phyloP scores from a whole-genome alignment of 2,329 filamentous ascomycete genomes.

The Cyclaneusma minus region DNA sequence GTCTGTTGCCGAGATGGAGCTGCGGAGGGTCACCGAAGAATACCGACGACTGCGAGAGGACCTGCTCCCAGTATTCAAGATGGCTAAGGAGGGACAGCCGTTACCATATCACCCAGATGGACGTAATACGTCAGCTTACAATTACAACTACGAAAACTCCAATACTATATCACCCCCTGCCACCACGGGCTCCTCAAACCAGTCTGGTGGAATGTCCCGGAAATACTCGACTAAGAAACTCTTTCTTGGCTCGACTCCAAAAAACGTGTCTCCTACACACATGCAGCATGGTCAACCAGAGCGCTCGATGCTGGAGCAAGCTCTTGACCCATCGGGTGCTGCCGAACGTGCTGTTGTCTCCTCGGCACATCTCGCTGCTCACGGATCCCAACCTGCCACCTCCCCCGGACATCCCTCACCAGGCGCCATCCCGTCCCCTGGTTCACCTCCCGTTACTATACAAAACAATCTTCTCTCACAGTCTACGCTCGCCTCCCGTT shows the following conservation, averaged over 20 bases:
- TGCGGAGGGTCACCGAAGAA: slow-evolving; percentile 74
- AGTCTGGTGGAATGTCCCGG: slow-evolving; percentile 45
- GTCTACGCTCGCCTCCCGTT: slow-evolving; percentile 39
- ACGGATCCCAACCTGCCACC: slow-evolving; percentile 36
- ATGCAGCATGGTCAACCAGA: slow-evolving; percentile 51
- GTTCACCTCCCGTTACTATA: slow-evolving; percentile 48
- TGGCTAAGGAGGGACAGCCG: slow-evolving; percentile 84
- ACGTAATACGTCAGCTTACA: slow-evolving; percentile 7
- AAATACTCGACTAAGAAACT: slow-evolving; percentile 66
- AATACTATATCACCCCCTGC: slow-evolving; percentile 38
- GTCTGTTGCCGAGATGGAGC: slow-evolving; percentile 64
- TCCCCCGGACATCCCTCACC: slow-evolving; percentile 45
- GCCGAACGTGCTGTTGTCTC: slow-evolving; percentile 50
- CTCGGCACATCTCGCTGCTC: slow-evolving; percentile 53
- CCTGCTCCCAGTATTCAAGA: slow-evolving; percentile 74
- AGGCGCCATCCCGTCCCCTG: slow-evolving; percentile 51
- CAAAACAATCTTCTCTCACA: slow-evolving; percentile 11
- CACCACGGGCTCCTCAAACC: slow-evolving; percentile 35
- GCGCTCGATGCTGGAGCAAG: slow-evolving; percentile 44
- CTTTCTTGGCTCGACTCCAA: slow-evolving; percentile 55
- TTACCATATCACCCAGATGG: slow-evolving; percentile 38
- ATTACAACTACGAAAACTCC: slow-evolving; percentile 33
- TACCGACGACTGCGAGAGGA: slow-evolving; percentile 83
- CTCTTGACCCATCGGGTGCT: slow-evolving; percentile 52
- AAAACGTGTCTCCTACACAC: slow-evolving; percentile 61